Conservation (phyloP, 1,284 basidiomycete species). For the Gymnopus androsaceus region DNA sequence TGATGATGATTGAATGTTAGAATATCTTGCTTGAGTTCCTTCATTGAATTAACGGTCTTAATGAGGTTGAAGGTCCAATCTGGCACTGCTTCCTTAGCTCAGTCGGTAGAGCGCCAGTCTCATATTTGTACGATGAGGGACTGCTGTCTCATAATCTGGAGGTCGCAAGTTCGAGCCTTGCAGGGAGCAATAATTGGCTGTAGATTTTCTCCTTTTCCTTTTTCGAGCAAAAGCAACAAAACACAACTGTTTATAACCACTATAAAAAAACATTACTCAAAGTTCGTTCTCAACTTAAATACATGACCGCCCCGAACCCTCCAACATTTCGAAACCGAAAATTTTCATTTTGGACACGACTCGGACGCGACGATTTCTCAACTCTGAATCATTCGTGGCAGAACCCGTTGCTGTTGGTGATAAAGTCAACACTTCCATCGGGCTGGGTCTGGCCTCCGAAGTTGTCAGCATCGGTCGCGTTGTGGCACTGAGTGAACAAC, state of each 20-base stretch:
- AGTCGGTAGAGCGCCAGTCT: constrained; percentile 17
- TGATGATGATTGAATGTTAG: too few species aligned
- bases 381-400: too few species aligned
- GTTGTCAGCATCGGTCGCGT: constrained; percentile 20
- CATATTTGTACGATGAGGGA: not conserved
- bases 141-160: not conserved
- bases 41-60: too few species aligned
- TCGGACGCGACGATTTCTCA: too few species aligned
- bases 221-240: not conserved
- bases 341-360: too few species aligned
- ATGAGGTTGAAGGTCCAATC: too few species aligned
- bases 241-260: not conserved
- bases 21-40: too few species aligned
- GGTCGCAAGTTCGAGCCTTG: constrained; percentile 17
- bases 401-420: constrained; percentile 24
- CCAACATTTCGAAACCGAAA: not conserved
- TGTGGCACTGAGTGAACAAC: constrained; percentile 22
- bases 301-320: not conserved
- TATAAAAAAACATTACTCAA: too few species aligned
- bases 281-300: too few species aligned
- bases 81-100: constrained; percentile 17
- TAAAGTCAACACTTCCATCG: constrained; percentile 23
- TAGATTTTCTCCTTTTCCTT: not conserved
- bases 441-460: constrained; percentile 25
- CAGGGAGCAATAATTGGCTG: constrained; percentile 6